Evolutionary conservation across 192 early-diverging fungal species (phyloP).

Genomic region (Coemansia pectinata): DNA sequence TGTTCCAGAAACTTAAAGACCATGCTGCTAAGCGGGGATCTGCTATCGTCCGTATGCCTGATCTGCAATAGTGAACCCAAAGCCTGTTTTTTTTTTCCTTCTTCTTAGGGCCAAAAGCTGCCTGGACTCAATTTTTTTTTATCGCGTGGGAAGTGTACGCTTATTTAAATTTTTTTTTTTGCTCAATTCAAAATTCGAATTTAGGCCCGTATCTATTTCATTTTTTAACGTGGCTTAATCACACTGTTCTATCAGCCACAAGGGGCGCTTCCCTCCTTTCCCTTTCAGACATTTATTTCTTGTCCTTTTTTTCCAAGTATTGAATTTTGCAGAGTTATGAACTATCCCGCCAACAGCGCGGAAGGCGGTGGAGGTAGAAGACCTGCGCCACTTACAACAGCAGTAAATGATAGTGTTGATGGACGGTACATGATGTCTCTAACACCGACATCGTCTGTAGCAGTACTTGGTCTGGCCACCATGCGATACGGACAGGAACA

Average conservation of each 20-base stretch:
- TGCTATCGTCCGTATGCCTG: slow-evolving; percentile 82
- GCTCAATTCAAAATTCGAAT: neutral
- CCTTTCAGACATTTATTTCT: neutral
- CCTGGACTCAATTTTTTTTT: no score
- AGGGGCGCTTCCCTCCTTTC: neutral
- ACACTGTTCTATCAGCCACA: slow-evolving; percentile 51
- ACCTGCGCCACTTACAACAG: neutral
- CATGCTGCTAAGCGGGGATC: slow-evolving; percentile 80
- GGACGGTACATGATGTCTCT: slow-evolving; percentile 22
- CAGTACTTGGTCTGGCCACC: slow-evolving; percentile 25
- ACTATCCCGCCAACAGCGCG: neutral
- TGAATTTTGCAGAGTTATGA: neutral
- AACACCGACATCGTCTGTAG: slow-evolving; percentile 40
- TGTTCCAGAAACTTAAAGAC: slow-evolving; percentile 66
- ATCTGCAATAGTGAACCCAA: slow-evolving; percentile 23
- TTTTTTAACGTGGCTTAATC: no score
- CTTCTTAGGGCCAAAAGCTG: no score
- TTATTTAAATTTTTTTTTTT: neutral
- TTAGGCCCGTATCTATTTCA: no score
- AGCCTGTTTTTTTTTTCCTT: neutral
- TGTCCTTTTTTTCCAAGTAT: neutral
- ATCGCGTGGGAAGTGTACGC: no score
- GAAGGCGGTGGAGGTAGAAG: neutral
- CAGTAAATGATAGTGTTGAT: slow-evolving; percentile 4
- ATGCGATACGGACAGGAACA: slow-evolving; percentile 38